Evolutionary conservation across 257 asterid genomes (phyloP), one percentile per base, ranked within the genome.

Genomic region (Nicotiana tomentosiformis): DNA sequence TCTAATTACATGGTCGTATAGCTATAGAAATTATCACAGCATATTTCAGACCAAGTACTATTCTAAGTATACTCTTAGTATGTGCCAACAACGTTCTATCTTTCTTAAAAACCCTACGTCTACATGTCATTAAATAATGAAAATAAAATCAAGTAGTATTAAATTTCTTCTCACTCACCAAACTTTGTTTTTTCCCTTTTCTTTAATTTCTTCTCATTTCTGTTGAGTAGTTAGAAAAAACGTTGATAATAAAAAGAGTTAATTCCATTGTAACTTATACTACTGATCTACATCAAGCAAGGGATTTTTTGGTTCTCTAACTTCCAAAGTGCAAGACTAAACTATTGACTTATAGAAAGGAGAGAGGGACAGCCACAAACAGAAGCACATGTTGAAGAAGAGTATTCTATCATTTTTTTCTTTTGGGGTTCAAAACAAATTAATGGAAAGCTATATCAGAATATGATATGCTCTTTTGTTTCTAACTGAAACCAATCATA

Each of bases 311-410:
- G 35, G 61, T 74, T 12, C 2, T 20, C 37, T 23, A 5, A 53
- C 49, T 49, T 29, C 39, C 14, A 15, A 53, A 77, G 29, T 15
- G 55, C 20, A 20, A 72, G 23, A 61, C 10, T 35, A 51, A 51
- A 78, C 12, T 58, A 56, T 61, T 32, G 69, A 35, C 58, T 18
- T 26, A 77, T 53, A 32, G 70, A 72, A 57, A 51, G 3, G 43
- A 68, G 77, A 57, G 77, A 68, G 51, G 51, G 77, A 55, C 51
- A 68, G 5, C 77, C 43, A 29, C 49, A 62, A 79, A 79, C 82
- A 61, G 46, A 39, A 79, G 76, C 82, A 79, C 82, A 61, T 79
- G 82, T 79, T 46, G 76, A 58, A 56, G 56, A 79, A 79, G 68
- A 79, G 46, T 61, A 26, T 79, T 26, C 8, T 79, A 79, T 79